These are phyloP conservation scores for Leccinum brunneo-olivaceum DNA, from an alignment of 1,284 basidiomycete species.

Conservation along the genomic window DNA sequence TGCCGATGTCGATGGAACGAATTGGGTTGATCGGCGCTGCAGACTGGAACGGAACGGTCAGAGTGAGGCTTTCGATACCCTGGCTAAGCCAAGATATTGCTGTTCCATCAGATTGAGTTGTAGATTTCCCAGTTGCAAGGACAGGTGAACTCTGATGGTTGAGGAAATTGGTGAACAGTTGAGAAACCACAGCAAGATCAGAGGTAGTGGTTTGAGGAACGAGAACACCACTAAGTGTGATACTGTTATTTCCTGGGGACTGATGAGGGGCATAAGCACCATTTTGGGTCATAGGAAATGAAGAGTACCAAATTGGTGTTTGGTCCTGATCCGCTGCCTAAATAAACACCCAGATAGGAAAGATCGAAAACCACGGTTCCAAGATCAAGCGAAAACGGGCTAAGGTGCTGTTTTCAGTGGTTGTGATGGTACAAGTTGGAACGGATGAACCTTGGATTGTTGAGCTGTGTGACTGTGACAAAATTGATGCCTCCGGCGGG, in stretches of 20 bases:
- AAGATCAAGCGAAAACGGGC: conserved; percentile 65
- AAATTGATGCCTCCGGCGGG: conserved; percentile 67
- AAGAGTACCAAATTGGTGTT: conserved; percentile 45
- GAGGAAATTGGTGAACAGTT: conserved; percentile 70
- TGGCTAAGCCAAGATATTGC: conserved; percentile 62
- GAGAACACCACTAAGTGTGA: conserved; percentile 58
- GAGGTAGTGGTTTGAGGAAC: conserved; percentile 46
- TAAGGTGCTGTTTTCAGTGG: conserved; percentile 21
- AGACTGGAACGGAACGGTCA: conserved; percentile 61
- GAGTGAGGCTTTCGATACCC: conserved; percentile 51
- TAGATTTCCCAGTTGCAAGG: conserved; percentile 54
- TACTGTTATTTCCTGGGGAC: conserved; percentile 52
- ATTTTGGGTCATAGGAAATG: background rate
- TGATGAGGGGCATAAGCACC: conserved; percentile 20
- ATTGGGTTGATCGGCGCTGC: conserved; percentile 58
- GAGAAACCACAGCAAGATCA: conserved; percentile 49
- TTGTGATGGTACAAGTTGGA: background rate
- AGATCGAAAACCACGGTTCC: conserved; percentile 67
- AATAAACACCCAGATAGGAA: conserved; percentile 50
- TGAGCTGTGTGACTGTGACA: conserved; percentile 49
- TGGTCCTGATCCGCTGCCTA: conserved; percentile 53
- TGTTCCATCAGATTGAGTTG: conserved; percentile 48
- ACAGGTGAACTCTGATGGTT: conserved; percentile 60
- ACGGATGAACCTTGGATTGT: conserved; percentile 51
- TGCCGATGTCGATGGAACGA: conserved; percentile 58